Evolutionary conservation across 169 alveolate species (phyloP), one percentile per base, ranked within the genome.

Genomic region (Babesia ovis): DNA sequence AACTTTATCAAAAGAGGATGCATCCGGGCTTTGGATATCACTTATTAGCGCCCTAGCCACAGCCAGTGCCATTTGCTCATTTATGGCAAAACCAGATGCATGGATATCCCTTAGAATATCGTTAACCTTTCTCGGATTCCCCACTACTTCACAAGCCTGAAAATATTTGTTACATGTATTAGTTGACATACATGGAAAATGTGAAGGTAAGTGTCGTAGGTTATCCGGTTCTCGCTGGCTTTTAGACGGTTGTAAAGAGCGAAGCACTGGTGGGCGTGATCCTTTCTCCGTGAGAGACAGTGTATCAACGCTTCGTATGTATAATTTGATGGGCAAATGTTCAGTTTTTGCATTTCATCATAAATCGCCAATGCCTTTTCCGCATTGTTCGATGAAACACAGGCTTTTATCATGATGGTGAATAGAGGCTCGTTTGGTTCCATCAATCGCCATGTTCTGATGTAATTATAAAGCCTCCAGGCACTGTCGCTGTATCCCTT

Each of bases 341-440:
- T 77, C 42, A 48, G 32, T 20, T 73, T 60, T 9, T 90, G 57
- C 91, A 93, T 77, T 84, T 90, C 92, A 41, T 91, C 93, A 62
- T 88, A 86, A 55, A 86, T 37, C 29, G 71, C 80, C 64, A 91
- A 56, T 11, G 95, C 94, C 57, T 85, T 86, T 51, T 92, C 95
- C 0, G 94, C 93, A 50, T 92, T 94, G 9, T 61, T 56, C 5
- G 68, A 72, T 31, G 48, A 25, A 3, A 79, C 80, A 42, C 92
- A 85, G 1, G 91, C 91, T 50, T 90, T 92, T 48, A 92, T 91
- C 95, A 92, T 90, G 25, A 83, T 90, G n/a, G 95, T 90, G 51
- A 90, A 91, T 18, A 92, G 68, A 5, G 84, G 89, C 48, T 85
- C 94, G 66, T 92, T 94, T 1, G 96, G 96, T 39, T 86, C 86